Conservation (phyloP, 2,329 filamentous ascomycete genomes). For the Fusarium citri region DNA sequence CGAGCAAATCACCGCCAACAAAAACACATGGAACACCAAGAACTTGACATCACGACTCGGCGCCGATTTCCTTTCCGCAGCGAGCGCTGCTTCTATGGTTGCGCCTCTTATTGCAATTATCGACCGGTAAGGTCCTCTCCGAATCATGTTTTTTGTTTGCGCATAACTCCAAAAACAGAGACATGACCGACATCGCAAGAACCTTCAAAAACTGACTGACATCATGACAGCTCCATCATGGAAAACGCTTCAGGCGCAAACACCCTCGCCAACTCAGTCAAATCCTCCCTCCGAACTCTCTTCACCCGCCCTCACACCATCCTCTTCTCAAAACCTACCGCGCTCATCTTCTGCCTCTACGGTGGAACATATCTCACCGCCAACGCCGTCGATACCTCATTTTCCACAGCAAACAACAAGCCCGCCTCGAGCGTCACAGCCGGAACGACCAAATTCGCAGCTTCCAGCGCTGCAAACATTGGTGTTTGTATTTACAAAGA, state of each 20-base stretch:
- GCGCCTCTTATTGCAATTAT: constrained; percentile 89
- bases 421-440: constrained; percentile 74
- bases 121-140: constrained; percentile 71
- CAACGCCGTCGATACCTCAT: constrained; percentile 84
- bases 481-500: constrained; percentile 91
- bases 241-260: constrained; percentile 81
- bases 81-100: constrained; percentile 78
- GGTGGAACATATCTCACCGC: constrained; percentile 90
- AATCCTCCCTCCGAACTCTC: constrained; percentile 66
- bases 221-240: constrained; percentile 73
- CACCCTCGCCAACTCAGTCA: constrained; percentile 69
- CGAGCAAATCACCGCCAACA: constrained; percentile 26
- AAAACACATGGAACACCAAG: constrained; percentile 76
- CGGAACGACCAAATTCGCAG: constrained; percentile 82
- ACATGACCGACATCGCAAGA: constrained; percentile 16
- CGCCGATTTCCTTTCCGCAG: constrained; percentile 76
- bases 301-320: constrained; percentile 70
- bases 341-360: constrained; percentile 80
- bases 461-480: constrained; percentile 85
- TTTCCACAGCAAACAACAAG: constrained; percentile 70
- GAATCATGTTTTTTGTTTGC: not conserved
- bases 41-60: constrained; percentile 75
- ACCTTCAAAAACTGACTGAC: constrained; percentile 19
- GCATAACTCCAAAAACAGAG: not conserved
- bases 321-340: constrained; percentile 74